These are phyloP conservation scores for Eremochloa ophiuroides DNA, from an alignment of 176 grass and related monocot species.

Conservation along the genomic window DNA sequence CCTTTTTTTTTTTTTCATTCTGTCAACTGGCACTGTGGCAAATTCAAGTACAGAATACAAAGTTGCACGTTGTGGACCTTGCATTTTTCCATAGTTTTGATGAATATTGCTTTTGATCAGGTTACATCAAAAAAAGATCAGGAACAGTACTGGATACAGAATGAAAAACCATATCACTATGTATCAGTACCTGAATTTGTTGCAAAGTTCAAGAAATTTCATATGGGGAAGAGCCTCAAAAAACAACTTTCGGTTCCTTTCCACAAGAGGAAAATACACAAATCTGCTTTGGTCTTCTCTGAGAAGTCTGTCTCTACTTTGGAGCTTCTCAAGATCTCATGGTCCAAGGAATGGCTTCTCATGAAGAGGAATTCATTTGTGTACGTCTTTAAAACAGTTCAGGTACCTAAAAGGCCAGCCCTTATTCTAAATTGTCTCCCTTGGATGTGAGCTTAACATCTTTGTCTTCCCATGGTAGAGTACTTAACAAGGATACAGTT, in stretches of 20 bases:
- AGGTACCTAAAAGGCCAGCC: slow-evolving; percentile 42
- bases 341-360: slow-evolving; percentile 92
- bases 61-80: background rate
- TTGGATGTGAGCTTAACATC: background rate
- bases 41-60: background rate
- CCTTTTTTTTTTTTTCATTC: background rate
- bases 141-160: slow-evolving; percentile 60
- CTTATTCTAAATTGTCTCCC: background rate
- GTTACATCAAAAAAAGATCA: slow-evolving; percentile 75
- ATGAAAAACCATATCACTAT: slow-evolving; percentile 49
- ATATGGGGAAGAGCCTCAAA: slow-evolving; percentile 59
- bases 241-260: slow-evolving; percentile 67
- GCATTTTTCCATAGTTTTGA: background rate
- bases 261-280: slow-evolving; percentile 67
- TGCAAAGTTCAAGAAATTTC: slow-evolving; percentile 54
- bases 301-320: slow-evolving; percentile 47
- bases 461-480: background rate
- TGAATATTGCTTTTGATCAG: slow-evolving; percentile 17
- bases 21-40: background rate
- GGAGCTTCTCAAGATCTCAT: slow-evolving; percentile 76
- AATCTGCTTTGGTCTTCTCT: slow-evolving; percentile 80
- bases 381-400: slow-evolving; percentile 82
- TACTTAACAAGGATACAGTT: background rate
- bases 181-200: slow-evolving; percentile 66
- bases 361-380: slow-evolving; percentile 90